Evolutionary conservation across 331 rosid genomes (phyloP).

Genomic region (Cydonia oblonga): DNA sequence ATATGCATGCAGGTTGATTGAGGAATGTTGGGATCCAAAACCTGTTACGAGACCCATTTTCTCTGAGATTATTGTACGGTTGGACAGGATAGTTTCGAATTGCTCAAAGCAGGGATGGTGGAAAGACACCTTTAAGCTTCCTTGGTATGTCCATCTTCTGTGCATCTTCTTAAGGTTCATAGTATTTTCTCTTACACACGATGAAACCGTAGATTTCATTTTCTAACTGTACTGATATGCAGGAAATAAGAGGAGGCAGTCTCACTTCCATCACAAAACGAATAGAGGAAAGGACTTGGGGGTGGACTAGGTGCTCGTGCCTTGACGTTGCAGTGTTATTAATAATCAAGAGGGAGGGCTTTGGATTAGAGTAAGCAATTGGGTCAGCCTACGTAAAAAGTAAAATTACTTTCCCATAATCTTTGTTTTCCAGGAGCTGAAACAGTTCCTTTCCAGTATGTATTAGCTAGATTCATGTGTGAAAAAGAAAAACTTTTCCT

Average conservation of each 20-base stretch:
- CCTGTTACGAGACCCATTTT: conserved; percentile 81
- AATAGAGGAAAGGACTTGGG: neutral
- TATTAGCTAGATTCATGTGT: neutral
- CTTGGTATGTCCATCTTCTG: conserved; percentile 57
- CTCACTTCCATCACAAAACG: neutral
- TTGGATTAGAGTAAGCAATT: neutral
- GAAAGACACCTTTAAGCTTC: conserved; percentile 97
- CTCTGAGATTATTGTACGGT: conserved; percentile 62
- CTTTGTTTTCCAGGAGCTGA: neutral
- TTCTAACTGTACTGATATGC: neutral
- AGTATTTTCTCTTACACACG: neutral
- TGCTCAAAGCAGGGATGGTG: conserved; percentile 97
- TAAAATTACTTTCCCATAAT: neutral
- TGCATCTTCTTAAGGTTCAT: neutral
- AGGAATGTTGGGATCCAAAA: conserved; percentile 88
- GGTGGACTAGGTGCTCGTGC: neutral
- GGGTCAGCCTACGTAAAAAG: neutral
- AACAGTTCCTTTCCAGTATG: neutral
- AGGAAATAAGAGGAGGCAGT: conserved; percentile 15
- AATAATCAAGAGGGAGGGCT: neutral
- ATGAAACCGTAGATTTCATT: neutral
- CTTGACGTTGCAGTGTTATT: neutral
- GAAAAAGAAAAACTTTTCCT: neutral
- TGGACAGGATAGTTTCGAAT: conserved; percentile 70
- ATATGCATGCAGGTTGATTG: conserved; percentile 60